Conservation (phyloP, 257 asterid genomes). For the Solanum dulcamara region DNA sequence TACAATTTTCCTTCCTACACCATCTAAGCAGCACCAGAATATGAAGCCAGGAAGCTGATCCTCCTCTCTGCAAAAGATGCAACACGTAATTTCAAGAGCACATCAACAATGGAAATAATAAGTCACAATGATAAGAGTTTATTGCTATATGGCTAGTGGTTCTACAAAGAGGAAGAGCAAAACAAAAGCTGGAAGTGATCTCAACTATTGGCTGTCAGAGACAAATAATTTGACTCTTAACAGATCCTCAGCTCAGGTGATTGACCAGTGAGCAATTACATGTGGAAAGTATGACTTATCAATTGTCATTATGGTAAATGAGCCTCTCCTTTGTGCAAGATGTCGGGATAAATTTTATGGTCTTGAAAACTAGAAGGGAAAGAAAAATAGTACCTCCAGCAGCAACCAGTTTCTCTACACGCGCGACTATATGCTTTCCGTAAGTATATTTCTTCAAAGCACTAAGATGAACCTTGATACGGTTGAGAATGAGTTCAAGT, state of each 20-base stretch:
- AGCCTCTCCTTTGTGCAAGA: not conserved
- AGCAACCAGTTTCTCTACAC: slow-evolving; percentile 87
- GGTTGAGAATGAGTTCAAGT: slow-evolving; percentile 52
- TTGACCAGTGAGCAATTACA: not conserved
- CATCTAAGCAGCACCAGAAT: slow-evolving; percentile 22
- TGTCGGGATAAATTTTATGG: not conserved
- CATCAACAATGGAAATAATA: not conserved
- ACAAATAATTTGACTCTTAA: not conserved
- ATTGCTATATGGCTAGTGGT: not conserved
- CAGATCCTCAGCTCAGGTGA: not conserved
- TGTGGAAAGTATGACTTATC: not conserved
- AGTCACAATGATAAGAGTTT: not conserved
- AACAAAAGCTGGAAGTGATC: not conserved
- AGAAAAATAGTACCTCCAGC: slow-evolving; percentile 52
- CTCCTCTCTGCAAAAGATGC: slow-evolving; percentile 55
- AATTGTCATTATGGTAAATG: not conserved
- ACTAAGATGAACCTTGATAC: slow-evolving; percentile 67
- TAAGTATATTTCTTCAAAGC: slow-evolving; percentile 72
- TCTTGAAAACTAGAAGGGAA: not conserved
- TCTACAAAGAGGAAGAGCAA: not conserved
- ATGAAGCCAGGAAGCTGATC: slow-evolving; percentile 42
- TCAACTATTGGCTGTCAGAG: not conserved
- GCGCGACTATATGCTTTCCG: slow-evolving; percentile 83
- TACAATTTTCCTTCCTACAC: slow-evolving; percentile 32
- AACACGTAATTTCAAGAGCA: not conserved